These are phyloP conservation scores for Spiraea crenata DNA, from an alignment of 331 rosid species.

Conservation along the genomic window DNA sequence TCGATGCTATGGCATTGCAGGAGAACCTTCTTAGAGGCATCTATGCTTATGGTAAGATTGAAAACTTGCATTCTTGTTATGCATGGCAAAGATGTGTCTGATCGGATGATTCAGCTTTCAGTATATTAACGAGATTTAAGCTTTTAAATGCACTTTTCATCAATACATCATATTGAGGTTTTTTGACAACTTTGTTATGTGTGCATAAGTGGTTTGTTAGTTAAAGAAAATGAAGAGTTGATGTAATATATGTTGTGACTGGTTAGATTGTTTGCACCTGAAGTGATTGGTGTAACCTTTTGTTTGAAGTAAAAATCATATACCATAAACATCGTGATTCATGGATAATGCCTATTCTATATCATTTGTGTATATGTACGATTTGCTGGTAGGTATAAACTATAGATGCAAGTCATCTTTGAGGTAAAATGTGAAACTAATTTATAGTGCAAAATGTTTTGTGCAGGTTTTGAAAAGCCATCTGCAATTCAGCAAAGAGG, in stretches of 20 bases:
- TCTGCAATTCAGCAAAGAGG: conserved; percentile 90
- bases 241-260: neutral
- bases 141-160: neutral
- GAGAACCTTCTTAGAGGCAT: conserved; percentile 82
- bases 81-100: neutral
- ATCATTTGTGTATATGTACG: neutral
- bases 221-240: neutral
- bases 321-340: neutral
- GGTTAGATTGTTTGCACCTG: neutral
- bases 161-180: neutral
- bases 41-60: conserved; percentile 61
- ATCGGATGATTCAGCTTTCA: neutral
- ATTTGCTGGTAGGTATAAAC: neutral
- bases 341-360: neutral
- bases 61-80: neutral
- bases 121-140: neutral
- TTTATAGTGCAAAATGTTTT: neutral
- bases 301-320: neutral
- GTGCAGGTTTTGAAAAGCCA: conserved; percentile 76
- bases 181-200: neutral
- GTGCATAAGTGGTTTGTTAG: neutral
- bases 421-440: conserved; percentile 7
- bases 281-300: neutral
- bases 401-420: neutral
- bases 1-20: conserved; percentile 72